phyloP scores from a whole-genome alignment of 805 yeast species.

The Henningerozyma blattae region DNA sequence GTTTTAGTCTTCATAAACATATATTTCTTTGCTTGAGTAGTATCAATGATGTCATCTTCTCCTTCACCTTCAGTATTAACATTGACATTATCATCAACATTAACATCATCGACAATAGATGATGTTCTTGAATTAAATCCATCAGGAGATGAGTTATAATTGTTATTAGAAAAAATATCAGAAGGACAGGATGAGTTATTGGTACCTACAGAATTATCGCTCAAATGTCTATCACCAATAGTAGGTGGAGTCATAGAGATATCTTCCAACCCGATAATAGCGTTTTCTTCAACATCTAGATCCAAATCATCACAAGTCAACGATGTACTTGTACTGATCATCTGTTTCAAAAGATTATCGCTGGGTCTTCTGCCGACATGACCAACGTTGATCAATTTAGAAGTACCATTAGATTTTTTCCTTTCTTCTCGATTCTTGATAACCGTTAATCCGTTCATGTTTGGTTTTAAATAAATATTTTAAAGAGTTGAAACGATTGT shows the following conservation, averaged over 20 bases:
- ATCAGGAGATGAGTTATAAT: not conserved
- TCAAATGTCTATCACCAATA: not conserved
- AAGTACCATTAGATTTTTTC: not conserved
- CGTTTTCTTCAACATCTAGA: too few relatives aligned
- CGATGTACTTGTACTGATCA: too few relatives aligned
- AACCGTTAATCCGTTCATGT: not conserved
- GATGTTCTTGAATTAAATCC: not conserved
- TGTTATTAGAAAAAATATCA: not conserved
- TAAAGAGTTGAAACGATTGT: not conserved
- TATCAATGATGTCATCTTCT: too few relatives aligned
- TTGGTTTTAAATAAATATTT: too few relatives aligned
- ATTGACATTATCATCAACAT: not conserved
- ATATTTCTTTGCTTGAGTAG: not conserved
- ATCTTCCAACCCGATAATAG: too few relatives aligned
- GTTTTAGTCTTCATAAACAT: not conserved
- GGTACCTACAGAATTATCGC: not conserved
- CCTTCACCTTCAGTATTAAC: not conserved
- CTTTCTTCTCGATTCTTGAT: not conserved
- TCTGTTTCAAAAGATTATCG: slow-evolving; percentile 16
- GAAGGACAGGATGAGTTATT: not conserved
- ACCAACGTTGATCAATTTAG: not conserved
- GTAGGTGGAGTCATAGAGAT: not conserved
- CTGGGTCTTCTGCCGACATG: slow-evolving; percentile 23
- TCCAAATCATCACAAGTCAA: too few relatives aligned
- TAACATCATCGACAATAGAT: not conserved